These are phyloP conservation scores for Carnegiea gigantea DNA, from an alignment of 179 eudicot genomes.

Conservation along the genomic window DNA sequence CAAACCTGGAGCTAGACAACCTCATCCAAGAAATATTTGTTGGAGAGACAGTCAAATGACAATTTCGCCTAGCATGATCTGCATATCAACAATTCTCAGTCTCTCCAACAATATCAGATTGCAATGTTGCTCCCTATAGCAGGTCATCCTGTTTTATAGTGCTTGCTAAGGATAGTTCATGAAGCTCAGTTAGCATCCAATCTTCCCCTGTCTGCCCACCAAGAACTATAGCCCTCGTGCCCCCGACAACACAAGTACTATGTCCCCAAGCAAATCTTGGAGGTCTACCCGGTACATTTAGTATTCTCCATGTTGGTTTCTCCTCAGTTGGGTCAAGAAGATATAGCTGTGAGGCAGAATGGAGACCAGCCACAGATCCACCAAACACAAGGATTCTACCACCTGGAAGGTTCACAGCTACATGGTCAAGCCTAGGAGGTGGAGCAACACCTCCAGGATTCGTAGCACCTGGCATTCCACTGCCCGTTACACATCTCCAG, in stretches of 20 bases:
- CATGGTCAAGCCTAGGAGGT: conserved; percentile 93
- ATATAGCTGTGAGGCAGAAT: conserved; percentile 91
- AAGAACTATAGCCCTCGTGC: conserved; percentile 89
- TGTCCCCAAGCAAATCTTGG: conserved; percentile 99
- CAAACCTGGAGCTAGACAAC: conserved; percentile 26
- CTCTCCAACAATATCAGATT: not conserved
- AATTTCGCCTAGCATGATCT: not conserved
- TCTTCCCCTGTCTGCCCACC: conserved; percentile 97
- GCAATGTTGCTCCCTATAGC: conserved; percentile 8
- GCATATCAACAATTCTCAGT: not conserved
- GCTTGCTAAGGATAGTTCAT: conserved; percentile 77
- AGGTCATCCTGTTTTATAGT: conserved; percentile 39
- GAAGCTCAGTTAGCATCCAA: conserved; percentile 93
- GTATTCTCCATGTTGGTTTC: conserved; percentile 90
- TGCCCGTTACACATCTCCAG: conserved; percentile 90
- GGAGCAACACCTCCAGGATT: conserved; percentile 95
- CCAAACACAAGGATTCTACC: conserved; percentile 94
- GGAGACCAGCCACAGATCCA: conserved; percentile 96
- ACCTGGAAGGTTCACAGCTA: conserved; percentile 90
- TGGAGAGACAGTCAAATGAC: conserved; percentile 3
- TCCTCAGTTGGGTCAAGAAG: conserved; percentile 94
- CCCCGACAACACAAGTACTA: conserved; percentile 93
- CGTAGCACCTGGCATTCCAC: conserved; percentile 93
- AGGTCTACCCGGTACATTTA: conserved; percentile 87
- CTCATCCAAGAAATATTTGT: conserved; percentile 20